A percentile compares a stretch with the other conserved stretches of the same genome.
phyloP scores from a whole-genome alignment of 257 asterid species.

The Scutellaria galericulata region DNA sequence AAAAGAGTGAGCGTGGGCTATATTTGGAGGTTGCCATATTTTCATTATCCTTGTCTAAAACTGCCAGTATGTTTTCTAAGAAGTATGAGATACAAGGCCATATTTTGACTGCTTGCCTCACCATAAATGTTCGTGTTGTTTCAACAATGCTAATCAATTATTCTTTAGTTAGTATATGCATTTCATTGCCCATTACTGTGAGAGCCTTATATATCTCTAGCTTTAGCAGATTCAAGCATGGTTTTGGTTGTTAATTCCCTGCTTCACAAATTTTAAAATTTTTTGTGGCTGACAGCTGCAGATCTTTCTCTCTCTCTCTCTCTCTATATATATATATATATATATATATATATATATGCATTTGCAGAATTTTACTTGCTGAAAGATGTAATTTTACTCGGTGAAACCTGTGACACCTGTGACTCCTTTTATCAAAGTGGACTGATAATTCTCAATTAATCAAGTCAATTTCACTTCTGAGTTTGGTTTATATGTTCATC shows the following conservation, averaged over 20 bases:
- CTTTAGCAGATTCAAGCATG: too few relatives aligned
- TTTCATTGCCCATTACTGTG: too few relatives aligned
- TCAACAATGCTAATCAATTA: background rate
- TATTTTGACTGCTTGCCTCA: slow-evolving; percentile 1
- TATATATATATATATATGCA: background rate
- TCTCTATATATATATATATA: too few relatives aligned
- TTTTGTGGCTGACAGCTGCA: too few relatives aligned
- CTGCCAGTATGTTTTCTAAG: background rate
- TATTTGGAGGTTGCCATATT: slow-evolving; percentile 14
- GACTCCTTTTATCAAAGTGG: background rate
- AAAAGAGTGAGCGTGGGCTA: background rate
- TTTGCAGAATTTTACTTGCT: background rate
- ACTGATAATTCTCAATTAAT: too few relatives aligned
- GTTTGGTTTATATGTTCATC: background rate
- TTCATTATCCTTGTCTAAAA: slow-evolving; percentile 1
- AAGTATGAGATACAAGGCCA: slow-evolving; percentile 3
- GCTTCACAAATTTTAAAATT: too few relatives aligned
- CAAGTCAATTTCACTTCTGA: background rate
- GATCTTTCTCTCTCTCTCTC: too few relatives aligned
- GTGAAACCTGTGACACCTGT: background rate
- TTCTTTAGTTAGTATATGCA: too few relatives aligned
- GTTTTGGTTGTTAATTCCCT: too few relatives aligned
- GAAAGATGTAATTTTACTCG: background rate
- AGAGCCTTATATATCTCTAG: too few relatives aligned
- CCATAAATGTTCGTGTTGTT: background rate